phyloP scores from a whole-genome alignment of 1,284 basidiomycete species.

The Polyporus tsugae region DNA sequence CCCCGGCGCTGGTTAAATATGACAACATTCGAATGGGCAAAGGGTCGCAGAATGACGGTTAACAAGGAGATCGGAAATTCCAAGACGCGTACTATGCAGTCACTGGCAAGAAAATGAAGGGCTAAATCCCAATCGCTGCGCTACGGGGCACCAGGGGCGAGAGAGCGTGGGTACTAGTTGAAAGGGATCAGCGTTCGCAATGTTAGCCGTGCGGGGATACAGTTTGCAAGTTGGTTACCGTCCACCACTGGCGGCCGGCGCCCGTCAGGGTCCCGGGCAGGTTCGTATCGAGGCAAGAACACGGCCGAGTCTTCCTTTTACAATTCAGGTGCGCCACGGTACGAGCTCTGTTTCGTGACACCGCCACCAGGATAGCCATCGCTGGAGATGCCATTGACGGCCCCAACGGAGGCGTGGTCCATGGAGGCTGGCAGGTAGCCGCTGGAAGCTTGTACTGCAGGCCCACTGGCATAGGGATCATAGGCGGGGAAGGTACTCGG shows the following conservation, averaged over 20 bases:
- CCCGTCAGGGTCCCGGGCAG: too few relatives aligned
- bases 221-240: neutral
- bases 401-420: neutral
- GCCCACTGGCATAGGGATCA: conserved; percentile 3
- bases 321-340: conserved; percentile 26
- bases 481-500: conserved; percentile 28
- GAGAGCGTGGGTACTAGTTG: neutral
- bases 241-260: too few relatives aligned
- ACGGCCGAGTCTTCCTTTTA: neutral
- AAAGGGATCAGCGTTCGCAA: neutral
- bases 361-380: neutral
- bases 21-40: too few relatives aligned
- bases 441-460: neutral
- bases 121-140: neutral
- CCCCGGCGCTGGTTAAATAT: too few relatives aligned
- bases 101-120: too few relatives aligned
- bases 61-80: neutral
- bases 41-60: neutral
- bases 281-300: neutral
- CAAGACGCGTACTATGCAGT: too few relatives aligned
- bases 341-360: conserved; percentile 3
- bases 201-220: neutral
- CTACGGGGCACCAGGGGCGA: neutral
- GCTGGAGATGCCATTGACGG: neutral
- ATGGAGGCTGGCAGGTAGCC: conserved; percentile 7